A percentile compares a stretch with the other conserved stretches of the same genome.
phyloP scores from a whole-genome alignment of 208 protist species.

The Histomonas meleagridis region DNA sequence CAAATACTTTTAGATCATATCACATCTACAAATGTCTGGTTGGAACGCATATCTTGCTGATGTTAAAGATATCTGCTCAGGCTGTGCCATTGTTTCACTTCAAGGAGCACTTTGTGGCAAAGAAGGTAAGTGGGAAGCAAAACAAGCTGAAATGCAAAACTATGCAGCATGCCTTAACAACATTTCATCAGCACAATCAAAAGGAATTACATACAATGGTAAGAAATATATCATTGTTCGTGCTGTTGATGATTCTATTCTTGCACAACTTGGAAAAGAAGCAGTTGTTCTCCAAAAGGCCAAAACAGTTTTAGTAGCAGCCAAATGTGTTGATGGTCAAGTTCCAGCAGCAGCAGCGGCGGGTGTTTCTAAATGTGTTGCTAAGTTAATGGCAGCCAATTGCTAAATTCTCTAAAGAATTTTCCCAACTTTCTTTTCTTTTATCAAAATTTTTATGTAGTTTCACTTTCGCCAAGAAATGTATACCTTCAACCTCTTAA shows the following conservation, averaged over 20 bases:
- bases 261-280: not conserved
- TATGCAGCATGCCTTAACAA: not conserved
- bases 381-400: no score
- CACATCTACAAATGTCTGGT: no score
- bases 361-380: no score
- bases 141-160: not conserved
- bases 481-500: no score
- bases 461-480: no score
- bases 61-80: no score
- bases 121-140: not conserved
- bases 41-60: no score
- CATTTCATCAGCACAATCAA: no score
- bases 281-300: slow-evolving; percentile 14
- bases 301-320: not conserved
- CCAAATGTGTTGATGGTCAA: not conserved
- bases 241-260: not conserved
- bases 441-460: no score
- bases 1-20: no score
- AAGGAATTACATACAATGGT: not conserved
- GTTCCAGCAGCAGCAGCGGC: not conserved
- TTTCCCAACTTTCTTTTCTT: no score
- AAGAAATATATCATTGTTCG: not conserved
- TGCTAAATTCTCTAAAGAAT: no score
- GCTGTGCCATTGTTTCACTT: not conserved
- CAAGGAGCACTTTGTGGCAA: not conserved